Evolutionary conservation across 257 asterid genomes (phyloP), one percentile per base, ranked within the genome.

Genomic region (Petrea volubilis): DNA sequence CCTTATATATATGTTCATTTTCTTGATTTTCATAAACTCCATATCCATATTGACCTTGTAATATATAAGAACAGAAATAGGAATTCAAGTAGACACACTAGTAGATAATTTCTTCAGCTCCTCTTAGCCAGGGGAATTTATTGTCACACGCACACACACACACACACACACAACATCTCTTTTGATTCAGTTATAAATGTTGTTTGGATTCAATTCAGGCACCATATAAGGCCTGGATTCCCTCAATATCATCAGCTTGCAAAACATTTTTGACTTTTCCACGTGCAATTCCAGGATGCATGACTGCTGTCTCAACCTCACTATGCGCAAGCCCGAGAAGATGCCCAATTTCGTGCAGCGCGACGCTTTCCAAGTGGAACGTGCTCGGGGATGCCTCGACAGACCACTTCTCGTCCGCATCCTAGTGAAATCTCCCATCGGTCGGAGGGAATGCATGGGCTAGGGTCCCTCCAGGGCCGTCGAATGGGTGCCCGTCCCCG

Each of bases 281-380:
- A 3, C 24, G 0, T 1, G 18, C 2, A 36, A 80, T 57, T n/a
- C 12, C 0, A 1, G 83, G 61, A 12, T 9, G 74, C 88, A 83
- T 83, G 10, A 77, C 56, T 5, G 83, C 83, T 4, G 7, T 63
- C 24, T n/a, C 38, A 41, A 70, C 70, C 0, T 43, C 3, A 51
- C 81, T 79, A 46, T 83, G 87, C 0, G 62, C 80, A 3, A 82
- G 80, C 10, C 84, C 87, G 13, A 79, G 80, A 31, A 79, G 76
- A 31, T 83, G 85, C 15, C 87, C 87, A 4, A 82, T 76, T 55
- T 82, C 84, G 67, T 82, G 87, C 21, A 82, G 1, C 1, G 87
- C 84, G 41, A 77, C 57, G 0, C 75, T 70, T 53, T 83, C 75
- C 46, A 79, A 31, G 71, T 83, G 75, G 34, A 67, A 33, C 1